Evolutionary conservation across 495 filamentous ascomycete species (phyloP).

Genomic region (Xylaria castorea): DNA sequence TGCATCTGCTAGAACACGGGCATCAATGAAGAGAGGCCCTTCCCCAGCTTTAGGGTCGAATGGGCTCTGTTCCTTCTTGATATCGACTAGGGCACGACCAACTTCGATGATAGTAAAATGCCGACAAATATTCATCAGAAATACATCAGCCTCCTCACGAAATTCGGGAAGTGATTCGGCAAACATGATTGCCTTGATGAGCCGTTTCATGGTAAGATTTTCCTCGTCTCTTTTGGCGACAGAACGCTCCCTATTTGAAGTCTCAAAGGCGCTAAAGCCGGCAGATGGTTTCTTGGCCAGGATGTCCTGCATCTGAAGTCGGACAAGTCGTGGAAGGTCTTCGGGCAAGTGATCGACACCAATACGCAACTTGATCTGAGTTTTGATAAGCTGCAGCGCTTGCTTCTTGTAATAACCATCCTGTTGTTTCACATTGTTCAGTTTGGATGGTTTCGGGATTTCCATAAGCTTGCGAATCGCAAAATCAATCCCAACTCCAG

Average conservation of each 20-base stretch:
- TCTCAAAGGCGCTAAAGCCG: constrained; percentile 67
- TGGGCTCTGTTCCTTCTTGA: constrained; percentile 71
- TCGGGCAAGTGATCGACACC: constrained; percentile 88
- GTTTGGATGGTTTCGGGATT: constrained; percentile 63
- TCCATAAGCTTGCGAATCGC: constrained; percentile 88
- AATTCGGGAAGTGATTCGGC: constrained; percentile 84
- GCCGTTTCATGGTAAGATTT: constrained; percentile 78
- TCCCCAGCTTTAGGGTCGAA: constrained; percentile 88
- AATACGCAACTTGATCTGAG: constrained; percentile 88
- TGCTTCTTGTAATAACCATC: constrained; percentile 93
- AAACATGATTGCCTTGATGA: constrained; percentile 88
- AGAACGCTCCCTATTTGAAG: constrained; percentile 78
- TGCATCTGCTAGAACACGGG: constrained; percentile 83
- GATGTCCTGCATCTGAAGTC: constrained; percentile 88
- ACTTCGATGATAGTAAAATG: constrained; percentile 95
- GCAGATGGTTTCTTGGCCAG: constrained; percentile 68
- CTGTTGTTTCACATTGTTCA: constrained; percentile 64
- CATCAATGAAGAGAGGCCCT: constrained; percentile 84
- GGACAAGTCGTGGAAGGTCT: constrained; percentile 81
- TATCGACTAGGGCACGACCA: constrained; percentile 75
- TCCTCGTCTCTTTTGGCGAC: constrained; percentile 85
- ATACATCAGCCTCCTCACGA: constrained; percentile 69
- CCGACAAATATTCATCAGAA: constrained; percentile 80
- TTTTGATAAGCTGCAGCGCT: constrained; percentile 81
- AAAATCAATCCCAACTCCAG: constrained; percentile 82